Evolutionary conservation across 2,329 filamentous ascomycete species (phyloP), one percentile per base, ranked within the genome.

Genomic region (Drechslera avenae): DNA sequence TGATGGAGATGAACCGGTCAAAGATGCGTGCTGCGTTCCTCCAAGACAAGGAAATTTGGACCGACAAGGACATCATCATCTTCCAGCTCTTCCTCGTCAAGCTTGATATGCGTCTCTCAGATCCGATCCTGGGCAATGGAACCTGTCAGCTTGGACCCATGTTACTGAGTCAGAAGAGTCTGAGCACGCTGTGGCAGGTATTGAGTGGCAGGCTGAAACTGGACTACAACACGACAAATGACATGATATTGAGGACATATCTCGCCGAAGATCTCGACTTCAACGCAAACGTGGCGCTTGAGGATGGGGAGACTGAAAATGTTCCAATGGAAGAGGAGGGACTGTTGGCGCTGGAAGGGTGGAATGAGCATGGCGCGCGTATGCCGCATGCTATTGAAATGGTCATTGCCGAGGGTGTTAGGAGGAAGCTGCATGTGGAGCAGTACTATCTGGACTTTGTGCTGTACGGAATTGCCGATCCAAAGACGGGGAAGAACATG

Each of bases 11-110:
- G 3, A 75, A 82, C 0, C 84, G 83, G 12, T 86, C 79, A 41
- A 62, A 57, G 0, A 75, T 81, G 12, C 83, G 90, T 1, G 71
- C 79, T 5, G 75, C 75, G 1, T 74, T 87, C 5, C 69, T 90
- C 4, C 76, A 76, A 23, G 83, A 83, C 67, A 44, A 46, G 8
- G 58, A 63, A 0, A 76, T 86, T 39, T 88, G 88, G 79, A 75
- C 79, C 8, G 76, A 87, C 49, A 52, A 68, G 3, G 84, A 90
- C 63, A 69, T 94, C 8, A 82, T 83, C 64, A 78, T 83, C 42
- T 78, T 83, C 2, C 82, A 85, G 36, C 71, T 86, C 52, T 86
- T 93, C 75, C 76, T 90, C 57, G 66, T 89, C 55, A 92, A 93
- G 74, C 80, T 94, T 13, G 80, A 84, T 63, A 84, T 91, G 82